These are phyloP conservation scores for Saitozyma sp. DNA, from an alignment of 768 basidiomycete genomes.

Conservation along the genomic window DNA sequence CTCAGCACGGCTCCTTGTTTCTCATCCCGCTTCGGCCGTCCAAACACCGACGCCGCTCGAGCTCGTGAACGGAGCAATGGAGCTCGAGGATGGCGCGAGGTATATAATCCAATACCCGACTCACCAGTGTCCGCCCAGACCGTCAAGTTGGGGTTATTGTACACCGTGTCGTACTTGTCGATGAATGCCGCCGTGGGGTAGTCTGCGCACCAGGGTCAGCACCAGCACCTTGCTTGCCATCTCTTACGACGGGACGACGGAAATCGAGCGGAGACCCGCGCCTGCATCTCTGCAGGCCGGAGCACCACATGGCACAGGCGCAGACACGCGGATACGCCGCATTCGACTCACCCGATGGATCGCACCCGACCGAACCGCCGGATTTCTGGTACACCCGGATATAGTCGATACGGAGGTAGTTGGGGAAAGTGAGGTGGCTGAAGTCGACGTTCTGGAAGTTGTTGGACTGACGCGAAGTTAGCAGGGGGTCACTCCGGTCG, in stretches of 20 bases:
- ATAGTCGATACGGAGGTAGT: conserved; percentile 77
- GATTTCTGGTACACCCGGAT: conserved; percentile 81
- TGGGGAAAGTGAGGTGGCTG: conserved; percentile 69
- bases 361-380: conserved; percentile 56
- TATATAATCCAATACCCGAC: background rate
- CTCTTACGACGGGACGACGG: too few species aligned
- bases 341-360: conserved; percentile 34
- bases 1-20: background rate
- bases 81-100: background rate
- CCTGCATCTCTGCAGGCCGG: too few species aligned
- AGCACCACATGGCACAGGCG: too few species aligned
- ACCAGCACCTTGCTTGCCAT: too few species aligned
- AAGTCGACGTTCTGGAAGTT: conserved; percentile 77
- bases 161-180: conserved; percentile 67
- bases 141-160: conserved; percentile 63
- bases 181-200: conserved; percentile 86
- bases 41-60: too few species aligned
- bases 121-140: conserved; percentile 56
- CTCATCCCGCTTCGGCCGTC: background rate
- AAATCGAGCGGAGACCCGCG: too few species aligned
- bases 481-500: background rate
- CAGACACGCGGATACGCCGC: background rate
- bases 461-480: conserved; percentile 26
- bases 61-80: too few species aligned
- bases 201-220: conserved; percentile 53